Conservation (phyloP, 768 basidiomycete genomes). For the Lepiota brunneoincarnata region DNA sequence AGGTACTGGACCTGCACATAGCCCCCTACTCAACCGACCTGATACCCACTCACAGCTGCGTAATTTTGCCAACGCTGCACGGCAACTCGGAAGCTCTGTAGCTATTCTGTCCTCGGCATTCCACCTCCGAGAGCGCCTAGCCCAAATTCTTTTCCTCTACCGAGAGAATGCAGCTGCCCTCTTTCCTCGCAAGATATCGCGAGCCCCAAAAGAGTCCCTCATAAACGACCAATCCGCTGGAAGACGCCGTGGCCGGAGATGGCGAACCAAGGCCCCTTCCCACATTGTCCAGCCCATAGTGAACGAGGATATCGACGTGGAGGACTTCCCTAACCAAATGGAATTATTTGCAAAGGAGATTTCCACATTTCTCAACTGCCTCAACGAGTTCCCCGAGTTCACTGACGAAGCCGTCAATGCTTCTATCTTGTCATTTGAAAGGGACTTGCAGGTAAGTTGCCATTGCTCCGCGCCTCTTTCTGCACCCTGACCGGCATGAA, state of each 20-base stretch:
- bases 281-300: conserved; percentile 53
- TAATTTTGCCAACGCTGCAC: conserved; percentile 73
- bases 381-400: conserved; percentile 81
- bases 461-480: background rate
- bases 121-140: conserved; percentile 66
- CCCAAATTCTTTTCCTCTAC: conserved; percentile 68
- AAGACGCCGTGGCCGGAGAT: conserved; percentile 29
- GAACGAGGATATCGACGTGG: conserved; percentile 56
- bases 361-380: conserved; percentile 61
- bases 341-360: conserved; percentile 63
- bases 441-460: conserved; percentile 57
- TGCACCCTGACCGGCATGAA: background rate
- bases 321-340: conserved; percentile 65
- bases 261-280: conserved; percentile 38
- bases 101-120: conserved; percentile 74
- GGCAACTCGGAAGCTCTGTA: conserved; percentile 75
- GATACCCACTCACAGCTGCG: conserved; percentile 44
- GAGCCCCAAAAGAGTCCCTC: conserved; percentile 35
- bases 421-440: conserved; percentile 65
- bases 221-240: conserved; percentile 23
- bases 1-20: conserved; percentile 34
- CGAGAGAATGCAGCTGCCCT: conserved; percentile 74
- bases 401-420: conserved; percentile 69
- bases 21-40: background rate
- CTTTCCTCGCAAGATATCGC: conserved; percentile 64